A percentile compares a stretch with the other conserved stretches of the same genome.
These are phyloP conservation scores for Raffaelea ambrosiae DNA, from an alignment of 2,329 filamentous ascomycete species.

Conservation along the genomic window DNA sequence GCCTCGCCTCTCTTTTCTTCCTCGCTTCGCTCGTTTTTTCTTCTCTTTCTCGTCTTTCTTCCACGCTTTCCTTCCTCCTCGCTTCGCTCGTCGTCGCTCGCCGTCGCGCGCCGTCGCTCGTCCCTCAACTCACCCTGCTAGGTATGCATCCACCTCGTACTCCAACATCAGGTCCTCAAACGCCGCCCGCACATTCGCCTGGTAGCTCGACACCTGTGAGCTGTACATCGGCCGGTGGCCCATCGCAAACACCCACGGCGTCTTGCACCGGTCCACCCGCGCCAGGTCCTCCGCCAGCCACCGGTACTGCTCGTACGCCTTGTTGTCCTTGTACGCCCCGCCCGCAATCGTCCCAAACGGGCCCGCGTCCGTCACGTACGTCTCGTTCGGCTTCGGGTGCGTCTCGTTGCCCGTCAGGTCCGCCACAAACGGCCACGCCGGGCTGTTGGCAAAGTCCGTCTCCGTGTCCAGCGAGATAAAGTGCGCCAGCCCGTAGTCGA, in stretches of 20 bases:
- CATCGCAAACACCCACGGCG: constrained; percentile 15
- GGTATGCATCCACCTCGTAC: constrained; percentile 36
- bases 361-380: constrained; percentile 37
- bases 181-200: constrained; percentile 31
- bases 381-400: constrained; percentile 29
- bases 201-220: constrained; percentile 28
- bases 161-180: constrained; percentile 35
- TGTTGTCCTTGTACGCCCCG: constrained; percentile 28
- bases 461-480: constrained; percentile 37
- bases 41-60: too few relatives aligned
- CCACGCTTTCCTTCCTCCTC: too few relatives aligned
- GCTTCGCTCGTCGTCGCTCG: too few relatives aligned
- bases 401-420: constrained; percentile 32
- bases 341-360: constrained; percentile 35
- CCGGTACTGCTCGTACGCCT: constrained; percentile 34
- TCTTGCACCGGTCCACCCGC: constrained; percentile 14
- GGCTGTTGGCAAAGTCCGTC: constrained; percentile 40
- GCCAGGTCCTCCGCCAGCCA: constrained; percentile 15
- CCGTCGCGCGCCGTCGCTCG: too few relatives aligned
- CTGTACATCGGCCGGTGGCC: constrained; percentile 16
- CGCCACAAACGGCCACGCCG: constrained; percentile 33
- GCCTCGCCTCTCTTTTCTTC: too few relatives aligned
- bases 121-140: constrained; percentile 14
- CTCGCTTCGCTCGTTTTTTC: too few relatives aligned
- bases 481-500: constrained; percentile 45